Evolutionary conservation across 2,329 filamentous ascomycete genomes (phyloP).

Genomic region (Colletotrichum somersetense): DNA sequence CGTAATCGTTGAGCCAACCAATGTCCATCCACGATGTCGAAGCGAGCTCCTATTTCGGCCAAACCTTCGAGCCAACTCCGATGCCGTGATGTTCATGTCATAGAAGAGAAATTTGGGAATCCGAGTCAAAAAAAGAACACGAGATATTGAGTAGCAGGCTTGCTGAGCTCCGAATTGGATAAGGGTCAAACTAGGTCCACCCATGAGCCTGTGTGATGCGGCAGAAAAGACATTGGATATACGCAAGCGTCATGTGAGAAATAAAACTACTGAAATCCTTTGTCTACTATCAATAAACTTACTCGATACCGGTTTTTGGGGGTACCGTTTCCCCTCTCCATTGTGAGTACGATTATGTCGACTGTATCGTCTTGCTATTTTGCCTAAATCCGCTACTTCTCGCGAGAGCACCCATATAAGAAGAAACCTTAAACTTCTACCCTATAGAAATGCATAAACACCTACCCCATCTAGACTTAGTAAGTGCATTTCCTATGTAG

Average conservation of each 20-base stretch:
- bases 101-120: background rate
- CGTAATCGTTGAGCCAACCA: slow-evolving; percentile 23
- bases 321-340: background rate
- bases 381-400: too few relatives aligned
- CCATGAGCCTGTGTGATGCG: background rate
- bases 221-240: background rate
- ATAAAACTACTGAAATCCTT: background rate
- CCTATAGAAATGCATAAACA: too few relatives aligned
- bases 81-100: background rate
- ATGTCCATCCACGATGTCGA: background rate
- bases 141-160: background rate
- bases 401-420: too few relatives aligned
- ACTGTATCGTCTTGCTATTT: too few relatives aligned
- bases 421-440: too few relatives aligned
- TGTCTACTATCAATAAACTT: slow-evolving; percentile 20
- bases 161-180: background rate
- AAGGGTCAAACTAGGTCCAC: background rate
- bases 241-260: slow-evolving; percentile 16
- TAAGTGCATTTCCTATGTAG: too few relatives aligned
- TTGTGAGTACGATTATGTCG: too few relatives aligned
- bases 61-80: too few relatives aligned
- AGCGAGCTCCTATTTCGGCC: background rate
- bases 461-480: too few relatives aligned
- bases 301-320: background rate
- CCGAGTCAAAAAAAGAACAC: background rate